Conservation (phyloP, 441 rosid genomes). For the Arabidopsis hybrid region DNA sequence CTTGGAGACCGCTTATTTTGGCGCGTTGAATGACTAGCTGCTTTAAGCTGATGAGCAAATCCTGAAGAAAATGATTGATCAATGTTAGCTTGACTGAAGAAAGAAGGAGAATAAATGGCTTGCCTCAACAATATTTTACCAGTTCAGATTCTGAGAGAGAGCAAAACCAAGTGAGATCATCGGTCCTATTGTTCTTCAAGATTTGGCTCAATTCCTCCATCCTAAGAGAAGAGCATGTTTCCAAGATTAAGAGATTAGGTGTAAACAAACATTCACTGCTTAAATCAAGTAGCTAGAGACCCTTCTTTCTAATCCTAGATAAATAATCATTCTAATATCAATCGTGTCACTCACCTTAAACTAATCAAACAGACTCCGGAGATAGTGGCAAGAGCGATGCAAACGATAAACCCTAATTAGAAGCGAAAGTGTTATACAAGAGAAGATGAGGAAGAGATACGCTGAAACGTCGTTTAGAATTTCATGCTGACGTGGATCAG, state of each 20-base stretch:
- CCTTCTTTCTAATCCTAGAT: no score
- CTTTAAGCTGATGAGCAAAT: constrained; percentile 64
- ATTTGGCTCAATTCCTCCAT: constrained; percentile 45
- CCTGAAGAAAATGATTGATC: constrained; percentile 47
- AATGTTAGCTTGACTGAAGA: not conserved
- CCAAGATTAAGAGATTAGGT: not conserved
- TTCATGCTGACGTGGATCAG: no score
- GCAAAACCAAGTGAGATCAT: constrained; percentile 68
- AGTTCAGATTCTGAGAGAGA: constrained; percentile 68
- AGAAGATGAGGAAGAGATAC: no score
- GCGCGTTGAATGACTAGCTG: constrained; percentile 57
- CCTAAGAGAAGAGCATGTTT: not conserved
- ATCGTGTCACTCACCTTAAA: no score
- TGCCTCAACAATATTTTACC: constrained; percentile 34
- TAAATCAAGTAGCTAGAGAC: no score
- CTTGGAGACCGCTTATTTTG: constrained; percentile 49
- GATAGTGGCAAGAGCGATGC: no score
- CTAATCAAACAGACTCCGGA: no score
- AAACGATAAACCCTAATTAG: no score
- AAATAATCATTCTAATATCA: no score
- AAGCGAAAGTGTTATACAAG: no score
- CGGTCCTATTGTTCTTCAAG: constrained; percentile 48
- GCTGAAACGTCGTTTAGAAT: no score
- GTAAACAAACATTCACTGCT: no score
- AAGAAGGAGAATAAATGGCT: not conserved